Percentiles rank a stretch among this genome's conserved stretches.
Evolutionary conservation across 192 early-diverging fungal genomes (phyloP).

Genomic region (Phlyctochytrium arcticum): DNA sequence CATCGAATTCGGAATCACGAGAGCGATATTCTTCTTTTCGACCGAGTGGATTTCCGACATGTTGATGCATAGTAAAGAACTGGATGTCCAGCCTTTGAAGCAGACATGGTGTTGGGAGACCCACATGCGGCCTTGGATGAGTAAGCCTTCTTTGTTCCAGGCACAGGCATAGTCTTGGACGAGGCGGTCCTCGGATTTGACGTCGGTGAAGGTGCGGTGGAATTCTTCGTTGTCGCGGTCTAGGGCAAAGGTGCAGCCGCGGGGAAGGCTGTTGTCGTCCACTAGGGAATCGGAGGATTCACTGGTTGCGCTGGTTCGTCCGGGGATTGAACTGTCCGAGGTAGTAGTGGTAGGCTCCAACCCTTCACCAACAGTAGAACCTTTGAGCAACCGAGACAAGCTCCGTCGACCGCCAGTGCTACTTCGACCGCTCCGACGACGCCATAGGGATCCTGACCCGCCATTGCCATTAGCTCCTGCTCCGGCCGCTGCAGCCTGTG

Average conservation of each 20-base stretch:
- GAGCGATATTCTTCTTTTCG: slow-evolving; percentile 24
- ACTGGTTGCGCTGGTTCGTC: neutral
- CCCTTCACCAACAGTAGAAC: too few relatives aligned
- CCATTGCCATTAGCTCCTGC: too few relatives aligned
- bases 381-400: neutral
- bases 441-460: too few relatives aligned
- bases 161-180: slow-evolving; percentile 26
- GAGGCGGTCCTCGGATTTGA: neutral
- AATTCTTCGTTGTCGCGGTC: slow-evolving; percentile 23
- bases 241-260: neutral
- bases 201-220: slow-evolving; percentile 12
- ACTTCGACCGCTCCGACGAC: too few relatives aligned
- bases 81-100: slow-evolving; percentile 28
- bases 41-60: slow-evolving; percentile 3
- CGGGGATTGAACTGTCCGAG: too few relatives aligned
- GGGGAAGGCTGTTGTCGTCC: neutral
- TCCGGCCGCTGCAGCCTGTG: too few relatives aligned
- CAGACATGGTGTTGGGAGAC: slow-evolving; percentile 15
- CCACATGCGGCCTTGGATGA: slow-evolving; percentile 30
- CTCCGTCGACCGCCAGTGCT: too few relatives aligned
- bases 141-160: slow-evolving; percentile 15
- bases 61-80: slow-evolving; percentile 1
- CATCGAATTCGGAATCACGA: slow-evolving; percentile 26
- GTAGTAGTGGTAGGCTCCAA: neutral
- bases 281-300: neutral